A percentile compares a stretch with the other conserved stretches of the same genome.
These are phyloP conservation scores for Apiospora arundinis DNA, from an alignment of 2,329 filamentous ascomycete species.

Conservation along the genomic window DNA sequence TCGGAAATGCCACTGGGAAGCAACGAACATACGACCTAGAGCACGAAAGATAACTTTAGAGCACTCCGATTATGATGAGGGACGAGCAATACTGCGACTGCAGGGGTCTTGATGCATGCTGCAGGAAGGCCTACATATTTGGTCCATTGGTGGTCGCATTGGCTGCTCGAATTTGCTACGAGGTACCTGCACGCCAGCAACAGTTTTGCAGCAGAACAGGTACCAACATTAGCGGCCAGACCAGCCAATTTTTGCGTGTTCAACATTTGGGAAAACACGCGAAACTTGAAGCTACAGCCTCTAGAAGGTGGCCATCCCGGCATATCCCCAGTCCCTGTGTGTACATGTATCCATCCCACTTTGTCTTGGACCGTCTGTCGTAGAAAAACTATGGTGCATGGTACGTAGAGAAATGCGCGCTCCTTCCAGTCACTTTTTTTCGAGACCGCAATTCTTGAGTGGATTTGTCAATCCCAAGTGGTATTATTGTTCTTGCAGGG, in stretches of 20 bases:
- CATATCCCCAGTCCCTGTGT: constrained; percentile 12
- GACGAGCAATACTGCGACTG: not conserved
- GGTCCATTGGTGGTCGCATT: not conserved
- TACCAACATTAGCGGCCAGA: constrained; percentile 14
- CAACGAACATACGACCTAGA: not conserved
- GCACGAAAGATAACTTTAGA: not conserved
- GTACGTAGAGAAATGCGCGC: constrained; percentile 7
- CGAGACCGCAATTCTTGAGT: constrained; percentile 14
- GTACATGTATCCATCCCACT: constrained; percentile 16
- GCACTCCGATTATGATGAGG: not conserved
- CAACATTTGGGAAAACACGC: constrained; percentile 28
- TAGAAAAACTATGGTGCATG: constrained; percentile 5
- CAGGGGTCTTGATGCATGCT: not conserved
- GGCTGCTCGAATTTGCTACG: not conserved
- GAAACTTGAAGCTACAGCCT: constrained; percentile 10
- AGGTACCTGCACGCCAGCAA: not conserved
- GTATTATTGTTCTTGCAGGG: constrained; percentile 7
- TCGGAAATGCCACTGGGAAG: not conserved
- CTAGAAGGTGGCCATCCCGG: not conserved
- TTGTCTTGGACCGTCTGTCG: constrained; percentile 8
- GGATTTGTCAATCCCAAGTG: constrained; percentile 10
- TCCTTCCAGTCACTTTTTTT: constrained; percentile 13
- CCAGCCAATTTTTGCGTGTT: constrained; percentile 28
- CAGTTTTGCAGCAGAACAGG: not conserved
- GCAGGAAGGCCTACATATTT: not conserved